Base-by-base conservation (phyloP, 2,329 filamentous ascomycete genomes). In the Pseudonectria foliicola region DNA sequence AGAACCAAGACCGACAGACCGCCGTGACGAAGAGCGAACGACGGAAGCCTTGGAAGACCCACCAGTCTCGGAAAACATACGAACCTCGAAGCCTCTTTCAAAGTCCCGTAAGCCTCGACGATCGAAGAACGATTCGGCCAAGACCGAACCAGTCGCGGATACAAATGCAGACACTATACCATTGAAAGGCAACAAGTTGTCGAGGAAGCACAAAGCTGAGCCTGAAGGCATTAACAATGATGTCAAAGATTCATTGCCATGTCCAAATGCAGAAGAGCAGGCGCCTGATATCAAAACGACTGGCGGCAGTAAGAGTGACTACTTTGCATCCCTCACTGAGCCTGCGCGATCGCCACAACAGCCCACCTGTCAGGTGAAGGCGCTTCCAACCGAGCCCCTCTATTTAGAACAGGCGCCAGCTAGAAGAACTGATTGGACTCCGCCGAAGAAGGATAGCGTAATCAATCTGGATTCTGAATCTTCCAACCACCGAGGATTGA, bases 361-460 rank as follows among this genome's bases (percentile, higher is more conserved):
- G n/a, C 18, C 18, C 8, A 8, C 8, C 18, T 21, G 18, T 21
- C 18, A 34, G 39, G 38, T 45, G 34, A 29, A 43, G 18, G 37
- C 50, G 38, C 39, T 59, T 42, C 42, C 13, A 12, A 35, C 54
- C n/a, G 60, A 62, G 31, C 50, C 61, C 1, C 45, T 66, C 3
- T 48, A 57, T 13, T 39, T 69, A 7, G 68, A 73, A 33, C 56
- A 54, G 29, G 82, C 81, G 7, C 54, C 72, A 16, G 64, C 61
- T 29, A 67, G 82, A 39, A 69, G 77, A 40, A 51, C 61, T 11
- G 70, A 80, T 38, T 88, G 83, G 84, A 88, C 84, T 1, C 83
- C 82, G 3, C 71, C 77, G 4, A 68, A 64, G 30, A 52, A 64
- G 24, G 66, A 64, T 27, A 46, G 45, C 1, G 38, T 53, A 3